Evolutionary conservation across 805 yeast genomes (phyloP).

Genomic region (Peterozyma xylosa): DNA sequence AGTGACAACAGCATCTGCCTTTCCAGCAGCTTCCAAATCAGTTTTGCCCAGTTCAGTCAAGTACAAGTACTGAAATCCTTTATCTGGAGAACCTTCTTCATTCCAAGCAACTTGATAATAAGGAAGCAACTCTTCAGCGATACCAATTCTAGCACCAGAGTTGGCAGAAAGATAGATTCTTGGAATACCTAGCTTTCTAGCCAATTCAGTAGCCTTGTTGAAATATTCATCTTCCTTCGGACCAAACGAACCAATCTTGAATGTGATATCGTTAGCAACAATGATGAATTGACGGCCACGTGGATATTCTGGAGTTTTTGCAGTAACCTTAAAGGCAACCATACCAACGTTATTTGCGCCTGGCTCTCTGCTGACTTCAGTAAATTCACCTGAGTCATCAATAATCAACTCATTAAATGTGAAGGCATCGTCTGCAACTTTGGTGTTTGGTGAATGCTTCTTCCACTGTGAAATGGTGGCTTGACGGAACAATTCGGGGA

Average conservation of each 20-base stretch:
- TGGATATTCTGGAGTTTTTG: constrained; percentile 96
- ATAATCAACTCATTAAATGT: constrained; percentile 73
- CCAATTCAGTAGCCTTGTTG: constrained; percentile 86
- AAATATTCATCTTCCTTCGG: constrained; percentile 92
- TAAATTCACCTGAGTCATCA: constrained; percentile 72
- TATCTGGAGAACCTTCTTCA: constrained; percentile 61
- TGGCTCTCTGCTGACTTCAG: constrained; percentile 90
- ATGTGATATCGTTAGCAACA: constrained; percentile 96
- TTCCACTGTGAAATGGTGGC: constrained; percentile 85
- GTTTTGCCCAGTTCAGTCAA: constrained; percentile 60
- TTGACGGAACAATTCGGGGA: constrained; percentile 97
- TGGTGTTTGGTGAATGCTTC: constrained; percentile 43
- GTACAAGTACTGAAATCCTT: constrained; percentile 89
- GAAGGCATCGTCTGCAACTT: constrained; percentile 72
- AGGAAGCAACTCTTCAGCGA: constrained; percentile 93
- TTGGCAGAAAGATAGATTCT: constrained; percentile 94
- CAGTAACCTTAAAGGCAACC: constrained; percentile 91
- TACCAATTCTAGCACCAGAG: constrained; percentile 98
- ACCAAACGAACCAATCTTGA: constrained; percentile 97
- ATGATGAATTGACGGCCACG: constrained; percentile 89
- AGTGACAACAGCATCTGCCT: constrained; percentile 56
- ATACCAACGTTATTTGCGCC: constrained; percentile 95
- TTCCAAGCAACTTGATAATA: constrained; percentile 91
- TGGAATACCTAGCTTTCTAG: constrained; percentile 88
- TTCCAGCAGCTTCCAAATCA: constrained; percentile 50